Evolutionary conservation across 2,329 filamentous ascomycete genomes (phyloP).

Genomic region (Stenocarpella maydis): DNA sequence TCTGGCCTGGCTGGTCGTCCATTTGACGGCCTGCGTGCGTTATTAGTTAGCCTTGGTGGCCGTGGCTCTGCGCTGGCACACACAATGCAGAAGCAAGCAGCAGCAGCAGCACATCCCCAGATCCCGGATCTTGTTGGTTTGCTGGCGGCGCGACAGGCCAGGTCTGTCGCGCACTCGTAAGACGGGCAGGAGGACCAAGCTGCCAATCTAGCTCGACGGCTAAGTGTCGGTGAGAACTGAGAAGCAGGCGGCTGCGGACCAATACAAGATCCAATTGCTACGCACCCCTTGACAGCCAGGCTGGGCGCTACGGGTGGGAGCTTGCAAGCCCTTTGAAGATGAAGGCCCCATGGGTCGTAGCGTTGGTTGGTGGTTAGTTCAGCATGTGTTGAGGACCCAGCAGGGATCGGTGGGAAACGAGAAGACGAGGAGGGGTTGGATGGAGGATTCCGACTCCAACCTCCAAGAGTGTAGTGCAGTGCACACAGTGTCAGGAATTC

Average conservation of each 20-base stretch:
- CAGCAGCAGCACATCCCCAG: conserved; percentile 6
- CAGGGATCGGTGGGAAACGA: conserved; percentile 7
- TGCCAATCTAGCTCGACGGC: conserved; percentile 19
- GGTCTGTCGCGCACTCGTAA: background rate
- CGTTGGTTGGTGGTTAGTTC: conserved; percentile 20
- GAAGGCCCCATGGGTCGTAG: background rate
- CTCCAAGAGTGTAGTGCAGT: background rate
- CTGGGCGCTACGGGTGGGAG: conserved; percentile 11
- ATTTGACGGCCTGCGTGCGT: background rate
- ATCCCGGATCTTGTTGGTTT: background rate
- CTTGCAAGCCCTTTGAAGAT: conserved; percentile 5
- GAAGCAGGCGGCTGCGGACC: conserved; percentile 9
- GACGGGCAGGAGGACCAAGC: background rate
- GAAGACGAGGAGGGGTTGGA: background rate
- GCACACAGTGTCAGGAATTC: background rate
- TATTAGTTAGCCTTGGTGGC: background rate
- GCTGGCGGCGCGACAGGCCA: conserved; percentile 4
- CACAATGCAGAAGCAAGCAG: background rate
- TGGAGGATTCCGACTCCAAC: no score
- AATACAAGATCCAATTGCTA: no score
- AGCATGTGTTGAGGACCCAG: background rate
- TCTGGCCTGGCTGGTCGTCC: no score
- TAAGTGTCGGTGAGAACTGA: conserved; percentile 31
- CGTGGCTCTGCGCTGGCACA: conserved; percentile 23
- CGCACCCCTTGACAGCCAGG: no score